Evolutionary conservation across 106 monocot genomes (phyloP).

Genomic region (Phalaenopsis aphrodite): DNA sequence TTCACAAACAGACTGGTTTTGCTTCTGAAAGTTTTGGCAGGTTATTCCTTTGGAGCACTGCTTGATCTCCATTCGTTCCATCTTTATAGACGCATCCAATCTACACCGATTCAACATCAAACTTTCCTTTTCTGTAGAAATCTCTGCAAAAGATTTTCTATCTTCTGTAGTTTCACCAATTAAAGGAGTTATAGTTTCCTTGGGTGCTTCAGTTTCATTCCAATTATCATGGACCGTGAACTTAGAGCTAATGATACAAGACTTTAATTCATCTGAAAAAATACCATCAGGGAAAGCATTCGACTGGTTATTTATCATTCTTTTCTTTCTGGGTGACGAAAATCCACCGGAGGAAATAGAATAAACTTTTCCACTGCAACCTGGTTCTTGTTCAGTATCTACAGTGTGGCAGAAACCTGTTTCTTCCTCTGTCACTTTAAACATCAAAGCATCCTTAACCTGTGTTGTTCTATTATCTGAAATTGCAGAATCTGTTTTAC

Average conservation of each 20-base stretch:
- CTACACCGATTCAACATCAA: conserved; percentile 3
- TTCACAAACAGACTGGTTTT: neutral
- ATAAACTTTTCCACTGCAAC: neutral
- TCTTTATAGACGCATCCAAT: neutral
- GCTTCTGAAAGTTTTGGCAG: neutral
- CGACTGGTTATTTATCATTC: conserved; percentile 13
- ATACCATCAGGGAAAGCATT: conserved; percentile 1
- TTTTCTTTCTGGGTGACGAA: conserved; percentile 8
- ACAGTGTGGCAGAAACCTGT: neutral
- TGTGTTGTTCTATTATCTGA: neutral
- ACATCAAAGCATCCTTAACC: neutral
- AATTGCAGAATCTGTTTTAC: neutral
- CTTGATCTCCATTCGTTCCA: neutral
- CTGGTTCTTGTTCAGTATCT: neutral
- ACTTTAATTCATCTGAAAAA: neutral
- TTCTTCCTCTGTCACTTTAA: neutral
- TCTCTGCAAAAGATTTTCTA: neutral
- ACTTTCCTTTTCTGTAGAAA: neutral
- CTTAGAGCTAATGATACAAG: conserved; percentile 2
- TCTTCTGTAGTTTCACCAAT: conserved; percentile 8
- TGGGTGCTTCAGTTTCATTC: conserved; percentile 7
- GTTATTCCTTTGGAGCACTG: conserved; percentile 3
- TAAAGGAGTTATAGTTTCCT: conserved; percentile 10
- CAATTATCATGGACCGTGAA: conserved; percentile 2
- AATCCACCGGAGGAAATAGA: neutral